Evolutionary conservation across 1,284 basidiomycete species (phyloP), one percentile per base, ranked within the genome.

Genomic region (Trametes versicolor): DNA sequence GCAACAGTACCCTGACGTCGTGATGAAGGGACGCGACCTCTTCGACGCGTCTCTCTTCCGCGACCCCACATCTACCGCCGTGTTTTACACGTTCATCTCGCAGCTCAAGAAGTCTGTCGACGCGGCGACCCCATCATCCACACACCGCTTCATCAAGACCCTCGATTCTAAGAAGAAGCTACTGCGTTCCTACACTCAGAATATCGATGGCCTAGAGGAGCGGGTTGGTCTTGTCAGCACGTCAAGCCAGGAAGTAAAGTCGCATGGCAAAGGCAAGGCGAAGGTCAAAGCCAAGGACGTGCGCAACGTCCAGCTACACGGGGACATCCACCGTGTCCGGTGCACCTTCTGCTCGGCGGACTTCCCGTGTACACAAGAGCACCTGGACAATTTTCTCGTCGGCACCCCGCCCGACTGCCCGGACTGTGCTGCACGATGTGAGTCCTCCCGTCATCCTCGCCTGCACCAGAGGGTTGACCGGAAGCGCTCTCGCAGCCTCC

Each of bases 11-110:
- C 94, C 94, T 15, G 87, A 93, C 71, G 86, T 89, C 12, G 90
- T 96, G 51, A 77, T 96, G 51, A 94, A 94, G 77, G 96, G 96
- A 56, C 91, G 93, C 70, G 95, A 96, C 75, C 85, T 97, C 43
- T 97, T 97, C 79, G 93, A 96, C 76, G 91, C 94, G 49, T 90
- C 92, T 29, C 82, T 96, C 13, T 97, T 97, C 79, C 87, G 91
- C 23, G 92, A 95, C 74, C 82, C 91, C 23, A 89, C 85, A n/a
- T 95, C 95, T 2, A 94, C 94, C 1, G 86, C 95, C 6, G 85
- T 97, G 29, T 98, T 98, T 78, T 96, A 97, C 79, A 93, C 95
- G 0, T 98, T 98, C 80, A 96, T 98, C 64, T 93, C 96, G 5
- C 89, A 94, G 73, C 89, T 98, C 63, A 96, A 96, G 73, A 82